Base-by-base conservation (phyloP, 495 filamentous ascomycete genomes). In the Parmelia sp. region DNA sequence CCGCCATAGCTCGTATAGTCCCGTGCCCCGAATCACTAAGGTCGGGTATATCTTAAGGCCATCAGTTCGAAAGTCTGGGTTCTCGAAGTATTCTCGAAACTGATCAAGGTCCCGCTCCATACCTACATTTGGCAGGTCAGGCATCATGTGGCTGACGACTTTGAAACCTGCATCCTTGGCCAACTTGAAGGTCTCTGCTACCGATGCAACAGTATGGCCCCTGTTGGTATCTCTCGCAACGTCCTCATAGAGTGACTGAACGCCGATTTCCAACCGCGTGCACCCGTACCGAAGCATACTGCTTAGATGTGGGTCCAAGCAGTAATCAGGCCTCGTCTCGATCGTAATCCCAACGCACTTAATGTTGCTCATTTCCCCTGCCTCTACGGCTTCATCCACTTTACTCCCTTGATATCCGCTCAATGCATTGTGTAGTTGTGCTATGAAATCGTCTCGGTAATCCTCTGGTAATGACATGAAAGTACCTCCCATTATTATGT, bases 141-240 rank as follows among this genome's bases (percentile, higher is more conserved):
- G 94, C 94, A 98, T 98, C 94, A 98, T 98, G 75, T 98, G 94
- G 66, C 88, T 92, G 68, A 98, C 94, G 10, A 98, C 93, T 75
- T 98, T 98, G 82, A 96, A 98, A 21, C 94, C 94, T 33, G 95
- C 91, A 75, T 98, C 94, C 75, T 98, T 98, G 62, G 95, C 86
- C 23, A 96, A 82, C 69, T 86, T 90, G 75, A 98, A 98, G 0
- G 93, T 97, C 74, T 98, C 90, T 19, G 89, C 91, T 5, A 97
- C 94, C 0, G 95, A 86, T 37, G 90, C 89, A 57, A 98, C 94
- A 0, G 94, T 98, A 74, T 98, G 94, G 0, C 94, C 94, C 64
- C 94, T 86, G 79, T 98, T 98, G 2, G 94, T 97, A 76, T 98
- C 94, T 66, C 94, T 80, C 14, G 94, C 94, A n/a, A 98, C 94